Evolutionary conservation across 2,329 filamentous ascomycete genomes (phyloP), one percentile per base, ranked within the genome.

Genomic region (Botryotinia calthae): DNA sequence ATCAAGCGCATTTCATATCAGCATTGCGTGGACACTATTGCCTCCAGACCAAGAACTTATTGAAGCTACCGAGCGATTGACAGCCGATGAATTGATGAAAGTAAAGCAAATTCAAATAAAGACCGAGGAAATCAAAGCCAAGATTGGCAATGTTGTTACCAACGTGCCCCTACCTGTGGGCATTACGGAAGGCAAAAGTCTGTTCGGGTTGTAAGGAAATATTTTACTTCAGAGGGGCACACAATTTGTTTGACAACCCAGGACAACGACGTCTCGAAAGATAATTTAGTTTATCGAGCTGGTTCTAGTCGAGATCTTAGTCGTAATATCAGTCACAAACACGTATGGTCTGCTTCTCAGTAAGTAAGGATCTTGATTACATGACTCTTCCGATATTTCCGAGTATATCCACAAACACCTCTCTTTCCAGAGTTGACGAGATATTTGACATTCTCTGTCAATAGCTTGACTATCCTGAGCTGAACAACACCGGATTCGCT

Each of bases 1-100:
- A 71, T 86, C 86, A 7, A 81, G 85, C 66, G 88, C 87, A 34
- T 98, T 98, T 79, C 96, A 99, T 82, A 84, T 98, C 74, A 97
- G 94, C 63, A 89, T 99, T 72, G 96, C 91, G 0, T 98, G 95
- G 96, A 91, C 88, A 1, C 85, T 95, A 75, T 82, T 84, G 16
- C 80, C 84, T 59, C 90, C 89, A 0, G 84, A 81, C 9, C 73
- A 82, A 4, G 84, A 86, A 48, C 78, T 87, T 22, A 78, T 79
- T 25, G 75, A 81, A 67, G 78, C 78, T 40, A 86, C 85, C 0
- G 77, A 80, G 4, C 73, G 75, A 5, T 75, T 73, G 14, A 69
- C 64, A 8, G 61, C 42, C 16, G 62, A 75, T 6, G 31, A 76
- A 28, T 22, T 42, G n/a, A 64, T 31, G 16, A 31, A 44, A 31